Evolutionary conservation across 176 grass and related monocot genomes (phyloP).

Genomic region (Canna indica): DNA sequence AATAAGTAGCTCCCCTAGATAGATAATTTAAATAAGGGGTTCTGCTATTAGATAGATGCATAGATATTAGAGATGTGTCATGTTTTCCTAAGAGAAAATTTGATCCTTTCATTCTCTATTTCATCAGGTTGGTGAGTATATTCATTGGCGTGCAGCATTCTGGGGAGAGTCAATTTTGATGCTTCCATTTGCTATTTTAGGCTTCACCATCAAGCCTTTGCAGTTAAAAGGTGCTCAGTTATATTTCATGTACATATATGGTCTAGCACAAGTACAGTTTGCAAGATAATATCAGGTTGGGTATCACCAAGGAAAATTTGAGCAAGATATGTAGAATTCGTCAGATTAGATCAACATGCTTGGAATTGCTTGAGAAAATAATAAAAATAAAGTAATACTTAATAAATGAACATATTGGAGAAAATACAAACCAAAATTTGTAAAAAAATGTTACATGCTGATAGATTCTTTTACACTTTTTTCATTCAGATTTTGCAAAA

Average conservation of each 20-base stretch:
- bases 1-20: no score
- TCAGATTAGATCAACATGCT: no score
- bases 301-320: neutral
- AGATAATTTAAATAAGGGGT: no score
- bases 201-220: slow-evolving; percentile 85
- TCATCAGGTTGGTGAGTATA: slow-evolving; percentile 53
- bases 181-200: slow-evolving; percentile 97
- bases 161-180: slow-evolving; percentile 95
- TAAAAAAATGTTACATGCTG: no score
- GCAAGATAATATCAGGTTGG: neutral
- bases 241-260: slow-evolving; percentile 1
- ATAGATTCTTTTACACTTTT: no score
- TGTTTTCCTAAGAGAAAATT: neutral
- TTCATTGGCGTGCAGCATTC: slow-evolving; percentile 95
- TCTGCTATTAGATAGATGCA: no score
- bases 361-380: no score
- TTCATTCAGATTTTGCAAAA: no score
- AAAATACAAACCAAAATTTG: no score
- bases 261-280: neutral
- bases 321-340: no score
- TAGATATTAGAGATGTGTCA: neutral
- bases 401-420: no score
- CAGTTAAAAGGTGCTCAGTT: slow-evolving; percentile 57
- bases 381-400: no score
- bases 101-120: neutral